Conservation (phyloP, 768 basidiomycete species). For the Lactarius tabidus region DNA sequence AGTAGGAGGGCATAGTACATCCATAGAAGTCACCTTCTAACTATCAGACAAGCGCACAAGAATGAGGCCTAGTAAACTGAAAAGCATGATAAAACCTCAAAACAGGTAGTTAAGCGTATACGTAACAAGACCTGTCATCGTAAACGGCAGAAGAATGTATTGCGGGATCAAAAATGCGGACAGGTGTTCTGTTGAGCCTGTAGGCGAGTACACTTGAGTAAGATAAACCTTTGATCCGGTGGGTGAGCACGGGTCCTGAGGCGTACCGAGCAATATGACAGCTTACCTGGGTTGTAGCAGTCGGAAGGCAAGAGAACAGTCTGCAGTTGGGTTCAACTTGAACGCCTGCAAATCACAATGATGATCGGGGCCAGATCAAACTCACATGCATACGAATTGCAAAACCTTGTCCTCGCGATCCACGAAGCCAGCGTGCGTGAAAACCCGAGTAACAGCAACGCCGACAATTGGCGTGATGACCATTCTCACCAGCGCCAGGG, state of each 20-base stretch:
- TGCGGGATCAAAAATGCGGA: slow-evolving; percentile 60
- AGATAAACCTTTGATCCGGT: slow-evolving; percentile 45
- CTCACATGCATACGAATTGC: slow-evolving; percentile 66
- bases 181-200: slow-evolving; percentile 58
- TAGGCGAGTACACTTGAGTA: slow-evolving; percentile 64
- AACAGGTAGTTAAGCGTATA: slow-evolving; percentile 24
- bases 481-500: slow-evolving; percentile 52
- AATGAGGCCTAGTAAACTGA: background rate
- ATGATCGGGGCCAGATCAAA: slow-evolving; percentile 39
- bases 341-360: slow-evolving; percentile 49
- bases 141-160: slow-evolving; percentile 24
- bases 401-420: slow-evolving; percentile 51
- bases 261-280: background rate
- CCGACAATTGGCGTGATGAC: slow-evolving; percentile 58
- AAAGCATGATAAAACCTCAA: background rate
- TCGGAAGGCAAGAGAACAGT: slow-evolving; percentile 23
- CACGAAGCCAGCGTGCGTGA: slow-evolving; percentile 48
- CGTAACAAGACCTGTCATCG: slow-evolving; percentile 20
- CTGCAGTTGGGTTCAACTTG: slow-evolving; percentile 57
- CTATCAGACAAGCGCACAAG: background rate
- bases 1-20: background rate
- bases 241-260: background rate
- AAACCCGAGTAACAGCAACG: slow-evolving; percentile 46
- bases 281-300: slow-evolving; percentile 21
- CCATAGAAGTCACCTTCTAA: background rate